phyloP scores from a whole-genome alignment of 1,139 yeast genomes.

The Magnusiomyces magnusii region DNA sequence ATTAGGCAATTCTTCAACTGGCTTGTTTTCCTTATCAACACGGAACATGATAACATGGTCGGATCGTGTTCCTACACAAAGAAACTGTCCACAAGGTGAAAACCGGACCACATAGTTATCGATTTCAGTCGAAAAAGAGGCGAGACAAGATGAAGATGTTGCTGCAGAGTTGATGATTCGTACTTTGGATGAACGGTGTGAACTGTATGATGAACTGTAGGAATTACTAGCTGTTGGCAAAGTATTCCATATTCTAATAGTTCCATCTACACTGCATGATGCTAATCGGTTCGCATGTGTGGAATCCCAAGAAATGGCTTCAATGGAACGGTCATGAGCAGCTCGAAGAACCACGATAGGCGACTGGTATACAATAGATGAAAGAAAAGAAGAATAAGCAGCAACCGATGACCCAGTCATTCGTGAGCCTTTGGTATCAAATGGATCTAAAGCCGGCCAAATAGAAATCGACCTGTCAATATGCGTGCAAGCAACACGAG shows the following conservation, averaged over 20 bases:
- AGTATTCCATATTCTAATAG: constrained; percentile 49
- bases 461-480: constrained; percentile 25
- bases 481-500: constrained; percentile 24
- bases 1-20: not conserved
- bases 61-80: constrained; percentile 43
- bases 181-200: not conserved
- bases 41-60: constrained; percentile 20
- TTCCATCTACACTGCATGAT: constrained; percentile 49
- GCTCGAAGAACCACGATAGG: not conserved
- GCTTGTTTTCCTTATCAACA: constrained; percentile 2
- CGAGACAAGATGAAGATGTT: constrained; percentile 38
- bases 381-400: not conserved
- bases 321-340: constrained; percentile 41
- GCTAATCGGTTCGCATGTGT: constrained; percentile 45
- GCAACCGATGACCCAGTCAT: constrained; percentile 1
- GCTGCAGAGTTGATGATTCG: constrained; percentile 13
- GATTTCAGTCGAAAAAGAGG: constrained; percentile 32
- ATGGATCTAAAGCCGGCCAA: constrained; percentile 27
- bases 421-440: constrained; percentile 18
- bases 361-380: not conserved
- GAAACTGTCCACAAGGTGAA: constrained; percentile 46
- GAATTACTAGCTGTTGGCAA: not conserved
- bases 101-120: constrained; percentile 38
- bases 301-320: constrained; percentile 56
- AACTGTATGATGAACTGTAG: not conserved